Percentiles rank a stretch among this genome's conserved stretches.
phyloP scores from a whole-genome alignment of 345 rosid genomes.

The Erodium maritimum region DNA sequence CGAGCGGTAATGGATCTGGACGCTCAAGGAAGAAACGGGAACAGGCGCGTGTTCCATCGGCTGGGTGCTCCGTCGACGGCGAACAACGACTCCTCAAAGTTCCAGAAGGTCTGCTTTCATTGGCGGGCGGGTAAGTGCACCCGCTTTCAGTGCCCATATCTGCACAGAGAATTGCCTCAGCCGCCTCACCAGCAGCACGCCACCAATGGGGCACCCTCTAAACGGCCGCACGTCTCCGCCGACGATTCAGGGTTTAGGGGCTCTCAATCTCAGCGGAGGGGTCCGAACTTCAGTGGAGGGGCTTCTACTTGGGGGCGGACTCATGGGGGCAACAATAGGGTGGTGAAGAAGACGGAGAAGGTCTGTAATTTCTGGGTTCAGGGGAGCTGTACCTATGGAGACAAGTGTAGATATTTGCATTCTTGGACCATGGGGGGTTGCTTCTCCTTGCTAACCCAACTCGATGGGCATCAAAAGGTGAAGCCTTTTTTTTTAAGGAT shows the following conservation, averaged over 20 bases:
- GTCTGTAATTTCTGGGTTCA: slow-evolving; percentile 77
- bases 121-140: slow-evolving; percentile 85
- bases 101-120: slow-evolving; percentile 63
- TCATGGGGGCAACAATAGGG: slow-evolving; percentile 18
- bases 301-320: slow-evolving; percentile 42
- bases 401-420: slow-evolving; percentile 73
- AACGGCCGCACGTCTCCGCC: too few species aligned
- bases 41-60: slow-evolving; percentile 41
- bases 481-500: background rate
- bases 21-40: slow-evolving; percentile 27
- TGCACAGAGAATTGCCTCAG: slow-evolving; percentile 72
- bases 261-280: slow-evolving; percentile 39
- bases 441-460: slow-evolving; percentile 57
- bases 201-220: slow-evolving; percentile 30
- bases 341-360: slow-evolving; percentile 52
- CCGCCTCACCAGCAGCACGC: slow-evolving; percentile 7
- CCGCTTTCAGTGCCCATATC: slow-evolving; percentile 53
- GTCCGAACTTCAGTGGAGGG: slow-evolving; percentile 23
- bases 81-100: slow-evolving; percentile 12
- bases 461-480: slow-evolving; percentile 89
- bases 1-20: too few species aligned
- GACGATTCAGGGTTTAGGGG: slow-evolving; percentile 53
- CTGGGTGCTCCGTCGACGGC: slow-evolving; percentile 26
- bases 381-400: slow-evolving; percentile 75
- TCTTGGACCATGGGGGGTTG: slow-evolving; percentile 77